Conservation (phyloP, 2,329 filamentous ascomycete genomes). For the Nakataea oryzae region DNA sequence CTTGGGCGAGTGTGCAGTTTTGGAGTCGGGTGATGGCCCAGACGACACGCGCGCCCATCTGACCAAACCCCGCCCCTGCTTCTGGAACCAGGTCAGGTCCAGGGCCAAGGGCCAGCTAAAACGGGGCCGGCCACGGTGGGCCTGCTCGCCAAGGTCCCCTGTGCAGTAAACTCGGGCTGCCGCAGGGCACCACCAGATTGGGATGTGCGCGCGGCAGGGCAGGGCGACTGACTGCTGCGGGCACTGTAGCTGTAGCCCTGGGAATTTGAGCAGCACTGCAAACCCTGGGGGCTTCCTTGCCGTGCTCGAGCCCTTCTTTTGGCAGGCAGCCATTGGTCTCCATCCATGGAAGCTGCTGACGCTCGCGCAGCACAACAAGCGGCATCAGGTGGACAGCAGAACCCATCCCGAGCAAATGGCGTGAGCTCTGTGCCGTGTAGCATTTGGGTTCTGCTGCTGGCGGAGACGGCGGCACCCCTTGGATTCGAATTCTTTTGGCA, state of each 20-base stretch:
- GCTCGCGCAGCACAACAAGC: neutral
- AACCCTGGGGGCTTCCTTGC: neutral
- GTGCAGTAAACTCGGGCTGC: too few relatives aligned
- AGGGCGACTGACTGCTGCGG: neutral
- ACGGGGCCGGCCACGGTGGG: neutral
- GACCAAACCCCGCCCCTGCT: neutral
- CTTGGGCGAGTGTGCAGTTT: neutral
- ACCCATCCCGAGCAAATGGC: neutral
- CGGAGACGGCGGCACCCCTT: neutral
- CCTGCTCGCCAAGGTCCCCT: neutral
- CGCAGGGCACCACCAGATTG: too few relatives aligned
- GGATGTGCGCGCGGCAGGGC: too few relatives aligned
- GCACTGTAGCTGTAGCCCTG: neutral
- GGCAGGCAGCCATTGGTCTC: neutral
- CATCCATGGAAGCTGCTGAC: neutral
- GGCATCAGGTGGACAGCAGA: neutral
- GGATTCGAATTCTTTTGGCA: neutral
- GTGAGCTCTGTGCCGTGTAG: neutral
- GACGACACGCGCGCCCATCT: neutral
- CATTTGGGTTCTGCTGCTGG: neutral
- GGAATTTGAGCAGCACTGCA: neutral
- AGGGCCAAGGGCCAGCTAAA: neutral
- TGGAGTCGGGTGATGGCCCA: neutral
- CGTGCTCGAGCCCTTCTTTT: neutral
- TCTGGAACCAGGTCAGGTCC: neutral